Evolutionary conservation across 2,329 filamentous ascomycete species (phyloP), one percentile per base, ranked within the genome.

Genomic region (Claviceps sp.): DNA sequence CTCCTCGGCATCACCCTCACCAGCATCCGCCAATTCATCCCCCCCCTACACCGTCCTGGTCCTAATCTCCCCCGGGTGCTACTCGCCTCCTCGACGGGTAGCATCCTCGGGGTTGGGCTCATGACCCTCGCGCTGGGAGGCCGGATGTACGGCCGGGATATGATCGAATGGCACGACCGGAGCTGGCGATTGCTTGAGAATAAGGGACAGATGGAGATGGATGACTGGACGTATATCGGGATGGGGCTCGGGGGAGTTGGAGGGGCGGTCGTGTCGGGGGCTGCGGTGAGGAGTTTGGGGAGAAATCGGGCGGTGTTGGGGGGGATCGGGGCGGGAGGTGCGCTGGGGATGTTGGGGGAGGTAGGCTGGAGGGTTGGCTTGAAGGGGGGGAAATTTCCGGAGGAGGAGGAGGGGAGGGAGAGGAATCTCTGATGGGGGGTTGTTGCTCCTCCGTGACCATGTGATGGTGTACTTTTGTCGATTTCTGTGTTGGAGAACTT

Each of bases 101-200:
- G 71, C 4, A 51, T 75, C 2, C 55, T 74, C 26, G 75, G 72
- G 0, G 59, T 73, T 1, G 70, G 68, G 0, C 54, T 78, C 1
- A 64, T 75, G 24, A 65, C 65, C 1, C 53, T 73, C 4, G 72
- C 67, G 56, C 66, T 78, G 4, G 62, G 65, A 30, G 68, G 60
- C 0, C 67, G 73, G 2, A 84, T 85, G 80, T 66, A 66, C 50
- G 78, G 75, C 0, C 69, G 71, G 16, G 72, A 79, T 57, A 69
- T 74, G 42, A 77, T 85, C 36, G 80, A 85, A 63, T 85, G 81
- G 81, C 65, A 75, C 59, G 81, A 85, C 60, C 70, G 82, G 18
- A 73, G 74, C 52, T 85, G 81, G 79, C 68, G 81, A 34, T 60
- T 85, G 48, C 58, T 81, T 44, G 77, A 77, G 64, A 84, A 77